These are phyloP conservation scores for Debaryomyces udenii DNA, from an alignment of 1,139 yeast species.

Conservation along the genomic window DNA sequence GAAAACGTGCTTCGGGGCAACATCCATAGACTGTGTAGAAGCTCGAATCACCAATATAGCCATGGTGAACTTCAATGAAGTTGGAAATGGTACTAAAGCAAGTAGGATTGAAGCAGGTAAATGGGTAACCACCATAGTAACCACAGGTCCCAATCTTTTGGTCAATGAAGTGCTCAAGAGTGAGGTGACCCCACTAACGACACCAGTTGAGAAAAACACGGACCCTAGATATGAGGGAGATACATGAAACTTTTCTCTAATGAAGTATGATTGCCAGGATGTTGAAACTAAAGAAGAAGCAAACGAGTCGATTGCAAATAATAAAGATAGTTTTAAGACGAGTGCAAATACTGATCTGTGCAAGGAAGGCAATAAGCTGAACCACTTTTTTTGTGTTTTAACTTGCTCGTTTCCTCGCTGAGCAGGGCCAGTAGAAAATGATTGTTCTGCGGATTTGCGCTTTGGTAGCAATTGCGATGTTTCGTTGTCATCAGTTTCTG, in stretches of 20 bases:
- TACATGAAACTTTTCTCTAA: conserved; percentile 37
- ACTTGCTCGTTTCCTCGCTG: conserved; percentile 6
- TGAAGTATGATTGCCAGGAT: conserved; percentile 48
- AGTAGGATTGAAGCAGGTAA: conserved; percentile 45
- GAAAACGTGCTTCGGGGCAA: conserved; percentile 48
- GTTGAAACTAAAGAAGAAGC: conserved; percentile 48
- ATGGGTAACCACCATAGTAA: conserved; percentile 49
- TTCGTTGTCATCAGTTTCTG: conserved; percentile 10
- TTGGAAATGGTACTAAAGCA: conserved; percentile 40
- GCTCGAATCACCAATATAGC: conserved; percentile 36
- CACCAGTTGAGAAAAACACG: conserved; percentile 42
- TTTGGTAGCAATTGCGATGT: conserved; percentile 16
- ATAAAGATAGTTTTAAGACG: conserved; percentile 36
- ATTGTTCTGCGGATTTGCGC: not conserved
- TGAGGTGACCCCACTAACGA: conserved; percentile 44
- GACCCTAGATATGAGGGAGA: conserved; percentile 39
- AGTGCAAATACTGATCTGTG: conserved; percentile 22
- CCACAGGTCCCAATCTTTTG: conserved; percentile 46
- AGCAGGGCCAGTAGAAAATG: not conserved
- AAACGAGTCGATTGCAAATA: conserved; percentile 47
- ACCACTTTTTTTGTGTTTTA: conserved; percentile 14
- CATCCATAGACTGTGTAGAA: conserved; percentile 47
- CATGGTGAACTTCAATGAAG: conserved; percentile 31
- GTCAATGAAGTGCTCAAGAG: conserved; percentile 46
- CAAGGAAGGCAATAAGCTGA: conserved; percentile 25